These are phyloP conservation scores for Sophora flavescens DNA, from an alignment of 306 rosid species.

Conservation along the genomic window DNA sequence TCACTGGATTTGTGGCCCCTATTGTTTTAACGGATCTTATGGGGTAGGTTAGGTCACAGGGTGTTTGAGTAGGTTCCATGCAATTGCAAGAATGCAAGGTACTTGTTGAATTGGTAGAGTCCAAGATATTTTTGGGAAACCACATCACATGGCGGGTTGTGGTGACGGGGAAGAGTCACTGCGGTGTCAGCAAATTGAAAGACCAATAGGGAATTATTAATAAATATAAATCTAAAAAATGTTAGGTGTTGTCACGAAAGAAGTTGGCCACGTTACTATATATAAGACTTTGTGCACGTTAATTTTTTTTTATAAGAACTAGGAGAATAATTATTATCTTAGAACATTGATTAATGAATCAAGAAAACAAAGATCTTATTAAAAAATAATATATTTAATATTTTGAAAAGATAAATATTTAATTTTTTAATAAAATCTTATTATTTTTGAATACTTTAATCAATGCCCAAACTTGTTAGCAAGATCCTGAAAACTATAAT, in stretches of 20 bases:
- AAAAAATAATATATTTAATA: no score
- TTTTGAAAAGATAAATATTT: no score
- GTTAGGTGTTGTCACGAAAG: not conserved
- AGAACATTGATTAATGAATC: no score
- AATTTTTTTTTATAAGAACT: no score
- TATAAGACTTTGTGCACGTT: not conserved
- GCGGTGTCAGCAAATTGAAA: not conserved
- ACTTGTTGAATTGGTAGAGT: not conserved
- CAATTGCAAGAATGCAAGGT: not conserved
- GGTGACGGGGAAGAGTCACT: not conserved
- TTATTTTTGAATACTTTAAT: no score
- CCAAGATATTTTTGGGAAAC: not conserved
- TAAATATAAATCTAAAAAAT: not conserved
- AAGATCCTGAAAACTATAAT: no score
- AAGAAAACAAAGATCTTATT: no score
- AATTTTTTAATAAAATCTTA: no score
- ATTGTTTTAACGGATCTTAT: not conserved
- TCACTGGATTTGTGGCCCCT: conserved; percentile 10
- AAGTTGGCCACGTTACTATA: not conserved
- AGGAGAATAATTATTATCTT: no score
- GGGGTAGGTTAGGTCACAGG: not conserved
- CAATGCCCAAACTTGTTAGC: no score
- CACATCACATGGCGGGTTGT: not conserved
- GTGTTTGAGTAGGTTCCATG: not conserved
- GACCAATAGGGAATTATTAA: not conserved